These are phyloP conservation scores for Phytophthora sojae DNA, from an alignment of 352 stramenopile genomes.

Conservation along the genomic window DNA sequence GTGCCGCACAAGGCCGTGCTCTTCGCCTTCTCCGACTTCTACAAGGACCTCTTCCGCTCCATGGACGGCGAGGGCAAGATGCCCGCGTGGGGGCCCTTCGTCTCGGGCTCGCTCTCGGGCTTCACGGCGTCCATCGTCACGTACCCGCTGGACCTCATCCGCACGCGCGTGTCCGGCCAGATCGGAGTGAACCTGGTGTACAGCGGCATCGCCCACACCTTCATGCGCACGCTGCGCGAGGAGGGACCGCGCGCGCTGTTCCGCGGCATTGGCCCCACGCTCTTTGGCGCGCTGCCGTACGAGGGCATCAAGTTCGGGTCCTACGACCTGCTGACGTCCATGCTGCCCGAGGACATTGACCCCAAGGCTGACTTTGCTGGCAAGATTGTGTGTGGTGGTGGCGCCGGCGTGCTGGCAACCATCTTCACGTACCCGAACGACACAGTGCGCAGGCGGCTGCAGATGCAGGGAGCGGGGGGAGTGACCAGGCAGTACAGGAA, in stretches of 20 bases:
- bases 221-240: constrained; percentile 72
- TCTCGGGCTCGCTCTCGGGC: constrained; percentile 74
- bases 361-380: constrained; percentile 61
- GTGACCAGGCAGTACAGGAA: constrained; percentile 67
- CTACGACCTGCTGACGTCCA: constrained; percentile 69
- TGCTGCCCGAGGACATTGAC: constrained; percentile 69
- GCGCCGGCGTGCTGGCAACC: constrained; percentile 84
- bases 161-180: constrained; percentile 80
- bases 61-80: constrained; percentile 42
- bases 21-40: constrained; percentile 89
- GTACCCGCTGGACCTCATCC: constrained; percentile 88
- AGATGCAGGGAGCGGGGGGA: constrained; percentile 87
- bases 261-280: constrained; percentile 73
- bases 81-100: constrained; percentile 68
- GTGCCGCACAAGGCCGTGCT: constrained; percentile 82
- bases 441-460: constrained; percentile 83
- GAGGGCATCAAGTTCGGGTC: constrained; percentile 87
- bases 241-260: constrained; percentile 75
- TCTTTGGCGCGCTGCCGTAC: constrained; percentile 78
- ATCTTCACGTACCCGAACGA: constrained; percentile 92
- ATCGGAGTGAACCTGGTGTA: constrained; percentile 75
- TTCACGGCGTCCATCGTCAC: constrained; percentile 88
- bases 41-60: constrained; percentile 79
- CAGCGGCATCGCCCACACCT: constrained; percentile 75
- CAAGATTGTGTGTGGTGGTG: constrained; percentile 81